phyloP scores from a whole-genome alignment of 768 basidiomycete species.

The Cystobasidium tubakii region DNA sequence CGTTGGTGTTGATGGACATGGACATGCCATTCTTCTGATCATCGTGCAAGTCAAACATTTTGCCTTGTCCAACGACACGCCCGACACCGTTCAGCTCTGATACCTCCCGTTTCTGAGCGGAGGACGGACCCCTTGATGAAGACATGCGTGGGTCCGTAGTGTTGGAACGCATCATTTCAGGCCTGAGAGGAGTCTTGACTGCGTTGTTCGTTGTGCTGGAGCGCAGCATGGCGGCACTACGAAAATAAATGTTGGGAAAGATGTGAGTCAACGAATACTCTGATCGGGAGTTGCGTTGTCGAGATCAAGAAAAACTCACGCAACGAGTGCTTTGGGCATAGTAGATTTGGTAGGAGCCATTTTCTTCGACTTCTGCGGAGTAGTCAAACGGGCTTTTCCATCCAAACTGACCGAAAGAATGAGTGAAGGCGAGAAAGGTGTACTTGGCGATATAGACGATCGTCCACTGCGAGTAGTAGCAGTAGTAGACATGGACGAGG shows the following conservation, averaged over 20 bases:
- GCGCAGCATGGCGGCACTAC: neutral
- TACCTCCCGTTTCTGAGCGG: neutral
- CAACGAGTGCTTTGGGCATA: neutral
- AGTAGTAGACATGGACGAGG: neutral
- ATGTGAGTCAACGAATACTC: neutral
- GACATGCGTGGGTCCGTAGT: neutral
- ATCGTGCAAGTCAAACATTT: neutral
- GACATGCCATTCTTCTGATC: neutral
- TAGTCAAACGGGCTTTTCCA: conserved; percentile 22
- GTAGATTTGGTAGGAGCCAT: neutral
- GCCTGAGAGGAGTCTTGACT: neutral
- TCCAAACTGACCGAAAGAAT: conserved; percentile 22
- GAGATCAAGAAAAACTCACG: neutral
- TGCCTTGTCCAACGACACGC: conserved; percentile 9
- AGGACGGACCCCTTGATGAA: neutral
- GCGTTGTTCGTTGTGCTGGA: neutral
- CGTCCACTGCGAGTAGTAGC: neutral
- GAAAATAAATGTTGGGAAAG: neutral
- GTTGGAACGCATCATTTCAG: neutral
- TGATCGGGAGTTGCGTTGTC: neutral
- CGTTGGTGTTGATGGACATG: neutral
- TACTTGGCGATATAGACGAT: neutral
- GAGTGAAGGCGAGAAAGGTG: neutral
- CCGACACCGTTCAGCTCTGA: neutral
- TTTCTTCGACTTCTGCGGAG: neutral